These are phyloP conservation scores for Haplosporangium sp. DNA, from an alignment of 371 early-diverging fungal species.

Conservation along the genomic window DNA sequence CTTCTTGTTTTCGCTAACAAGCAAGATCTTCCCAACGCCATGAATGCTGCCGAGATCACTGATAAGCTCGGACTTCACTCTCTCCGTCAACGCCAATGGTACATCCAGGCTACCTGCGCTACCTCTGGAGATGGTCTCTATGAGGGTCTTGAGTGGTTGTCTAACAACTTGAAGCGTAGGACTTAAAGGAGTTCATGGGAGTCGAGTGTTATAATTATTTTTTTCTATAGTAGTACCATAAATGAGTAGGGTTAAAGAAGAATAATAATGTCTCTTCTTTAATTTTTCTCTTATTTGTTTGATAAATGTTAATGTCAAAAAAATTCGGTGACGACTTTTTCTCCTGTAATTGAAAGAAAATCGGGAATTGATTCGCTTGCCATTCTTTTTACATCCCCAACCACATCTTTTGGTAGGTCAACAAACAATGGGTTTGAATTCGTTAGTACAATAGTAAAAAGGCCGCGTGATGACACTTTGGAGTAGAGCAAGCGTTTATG, in stretches of 20 bases:
- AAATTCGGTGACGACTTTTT: not conserved
- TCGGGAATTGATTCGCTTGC: no score
- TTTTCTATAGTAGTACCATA: not conserved
- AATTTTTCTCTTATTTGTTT: constrained; percentile 5
- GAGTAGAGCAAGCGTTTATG: constrained; percentile 29
- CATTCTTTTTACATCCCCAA: not conserved
- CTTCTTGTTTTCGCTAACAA: constrained; percentile 93
- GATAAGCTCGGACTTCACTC: constrained; percentile 89
- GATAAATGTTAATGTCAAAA: no score
- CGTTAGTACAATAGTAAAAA: not conserved
- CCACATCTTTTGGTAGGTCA: not conserved
- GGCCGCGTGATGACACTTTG: constrained; percentile 32
- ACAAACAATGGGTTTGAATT: not conserved
- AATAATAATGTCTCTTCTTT: not conserved
- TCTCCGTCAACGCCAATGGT: constrained; percentile 90
- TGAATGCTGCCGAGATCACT: constrained; percentile 87
- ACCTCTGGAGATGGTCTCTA: constrained; percentile 95
- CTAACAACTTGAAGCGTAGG: constrained; percentile 65
- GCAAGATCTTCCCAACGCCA: constrained; percentile 92
- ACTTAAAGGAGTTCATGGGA: constrained; percentile 31
- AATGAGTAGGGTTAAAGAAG: not conserved
- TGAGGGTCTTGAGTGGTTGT: constrained; percentile 92
- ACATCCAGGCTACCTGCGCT: constrained; percentile 95
- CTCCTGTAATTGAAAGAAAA: not conserved
- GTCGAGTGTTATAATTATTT: constrained; percentile 8